Evolutionary conservation across 345 rosid species (phyloP), one percentile per base, ranked within the genome.

Genomic region (Eucalyptus regnans): DNA sequence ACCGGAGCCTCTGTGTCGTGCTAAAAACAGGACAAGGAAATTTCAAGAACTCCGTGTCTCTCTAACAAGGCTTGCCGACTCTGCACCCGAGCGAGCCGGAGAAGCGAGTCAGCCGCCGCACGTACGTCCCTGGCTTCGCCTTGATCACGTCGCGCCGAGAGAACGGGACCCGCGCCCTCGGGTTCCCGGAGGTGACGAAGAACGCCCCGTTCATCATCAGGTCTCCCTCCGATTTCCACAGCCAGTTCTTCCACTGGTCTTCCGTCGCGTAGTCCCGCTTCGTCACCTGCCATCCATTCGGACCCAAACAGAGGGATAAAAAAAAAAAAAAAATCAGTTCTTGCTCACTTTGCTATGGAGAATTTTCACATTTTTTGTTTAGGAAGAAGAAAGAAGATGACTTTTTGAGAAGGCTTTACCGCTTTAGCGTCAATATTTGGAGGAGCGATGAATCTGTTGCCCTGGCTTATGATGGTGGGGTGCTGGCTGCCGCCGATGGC

Each of bases 361-460:
- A 71, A 33, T 18, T 18, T 68, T 71, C 37, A 10, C 81, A 9
- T 37, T 6, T 5, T 33, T 37, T 20, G 25, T 71, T 18, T 9
- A 37, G 22, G 83, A 76, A 76, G 84, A 41, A 76, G 83, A 22
- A 20, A 41, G 48, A 41, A 76, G 84, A 41, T 20, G 48, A 20
- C 13, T 76, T 41, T 76, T 41, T 41, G 20, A 33, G 3, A 10
- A 33, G 25, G 23, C 7, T 20, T 37, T 20, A 76, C 84, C 93
- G 95, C 92, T 83, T 94, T 94, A 20, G 94, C 91, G 49, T 13
- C 14, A 12, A 23, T 20, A 44, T 94, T 90, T 10, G 92, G 92
- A 16, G 97, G 97, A 87, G 98, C 98, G 29, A 93, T 92, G 94
- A 93, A 96, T n/a, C 98, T 93, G 51, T 96, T 96, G 27, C 97